phyloP scores from a whole-genome alignment of 1,284 basidiomycete genomes.

The Austroboletus novae-zelandiae region DNA sequence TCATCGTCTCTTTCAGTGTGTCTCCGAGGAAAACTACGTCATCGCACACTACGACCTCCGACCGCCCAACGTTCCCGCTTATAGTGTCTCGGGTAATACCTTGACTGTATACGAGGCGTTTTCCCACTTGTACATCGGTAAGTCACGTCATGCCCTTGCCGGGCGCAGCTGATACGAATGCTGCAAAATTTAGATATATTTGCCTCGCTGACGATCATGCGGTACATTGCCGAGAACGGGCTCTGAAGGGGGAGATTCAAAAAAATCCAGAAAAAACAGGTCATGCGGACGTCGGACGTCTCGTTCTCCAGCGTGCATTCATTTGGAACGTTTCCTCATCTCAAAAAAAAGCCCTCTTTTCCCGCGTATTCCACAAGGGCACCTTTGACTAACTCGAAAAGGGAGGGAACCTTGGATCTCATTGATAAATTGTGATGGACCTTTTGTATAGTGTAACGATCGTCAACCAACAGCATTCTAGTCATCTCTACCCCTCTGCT shows the following conservation, averaged over 20 bases:
- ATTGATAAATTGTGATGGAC: no score
- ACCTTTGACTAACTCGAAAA: no score
- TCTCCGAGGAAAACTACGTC: conserved; percentile 49
- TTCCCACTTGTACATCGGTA: conserved; percentile 55
- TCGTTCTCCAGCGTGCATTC: no score
- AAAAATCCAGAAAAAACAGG: no score
- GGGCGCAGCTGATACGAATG: conserved; percentile 6
- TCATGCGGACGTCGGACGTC: no score
- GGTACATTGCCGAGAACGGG: conserved; percentile 50
- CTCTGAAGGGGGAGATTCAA: conserved; percentile 26
- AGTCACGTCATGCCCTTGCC: conserved; percentile 18
- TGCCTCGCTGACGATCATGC: conserved; percentile 63
- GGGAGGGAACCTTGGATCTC: no score
- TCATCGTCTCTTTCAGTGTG: conserved; percentile 42
- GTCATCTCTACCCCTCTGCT: no score
- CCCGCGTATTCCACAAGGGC: no score
- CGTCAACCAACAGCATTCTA: no score
- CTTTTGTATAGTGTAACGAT: no score
- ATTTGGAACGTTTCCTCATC: no score
- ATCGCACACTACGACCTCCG: conserved; percentile 63
- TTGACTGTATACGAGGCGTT: conserved; percentile 61
- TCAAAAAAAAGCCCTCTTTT: no score
- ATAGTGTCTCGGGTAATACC: conserved; percentile 63
- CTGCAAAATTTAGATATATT: conserved; percentile 49
- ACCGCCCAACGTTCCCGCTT: conserved; percentile 48